phyloP scores from a whole-genome alignment of 2,329 filamentous ascomycete genomes.

The Penicillium sp. region DNA sequence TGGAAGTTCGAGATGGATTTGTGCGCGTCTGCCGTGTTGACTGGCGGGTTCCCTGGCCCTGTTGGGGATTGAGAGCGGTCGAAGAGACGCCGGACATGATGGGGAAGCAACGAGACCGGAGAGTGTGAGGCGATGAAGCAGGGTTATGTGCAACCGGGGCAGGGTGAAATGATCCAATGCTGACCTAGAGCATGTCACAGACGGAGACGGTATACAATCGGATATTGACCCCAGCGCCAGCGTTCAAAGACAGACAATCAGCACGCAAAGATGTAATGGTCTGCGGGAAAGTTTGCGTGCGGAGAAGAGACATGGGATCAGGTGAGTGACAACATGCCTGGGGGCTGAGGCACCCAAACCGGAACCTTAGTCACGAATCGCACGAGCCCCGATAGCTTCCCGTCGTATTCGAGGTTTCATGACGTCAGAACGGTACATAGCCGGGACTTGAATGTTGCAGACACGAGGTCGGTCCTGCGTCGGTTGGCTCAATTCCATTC shows the following conservation, averaged over 20 bases:
- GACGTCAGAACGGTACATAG: too few relatives aligned
- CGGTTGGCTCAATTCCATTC: too few relatives aligned
- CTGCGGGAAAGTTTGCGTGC: constrained; percentile 19
- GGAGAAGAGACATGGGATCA: constrained; percentile 23
- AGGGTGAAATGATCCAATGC: constrained; percentile 3
- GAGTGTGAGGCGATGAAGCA: constrained; percentile 10
- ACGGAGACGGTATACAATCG: neutral
- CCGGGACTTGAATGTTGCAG: too few relatives aligned
- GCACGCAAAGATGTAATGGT: constrained; percentile 6
- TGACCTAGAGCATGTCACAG: constrained; percentile 2
- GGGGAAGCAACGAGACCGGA: constrained; percentile 6
- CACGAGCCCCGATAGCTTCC: too few relatives aligned
- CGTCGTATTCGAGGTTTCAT: too few relatives aligned
- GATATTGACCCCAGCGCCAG: neutral
- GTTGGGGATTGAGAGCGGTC: constrained; percentile 19
- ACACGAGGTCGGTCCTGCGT: too few relatives aligned
- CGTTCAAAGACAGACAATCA: constrained; percentile 3
- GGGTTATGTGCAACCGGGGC: constrained; percentile 8
- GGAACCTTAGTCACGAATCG: too few relatives aligned
- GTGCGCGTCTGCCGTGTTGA: constrained; percentile 44
- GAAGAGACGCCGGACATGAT: constrained; percentile 26
- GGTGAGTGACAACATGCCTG: constrained; percentile 15
- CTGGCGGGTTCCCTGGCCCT: constrained; percentile 29
- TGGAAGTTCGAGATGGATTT: constrained; percentile 45
- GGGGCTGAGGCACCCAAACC: too few relatives aligned